These are phyloP conservation scores for Jasminum sambac DNA, from an alignment of 257 asterid species.

Conservation along the genomic window DNA sequence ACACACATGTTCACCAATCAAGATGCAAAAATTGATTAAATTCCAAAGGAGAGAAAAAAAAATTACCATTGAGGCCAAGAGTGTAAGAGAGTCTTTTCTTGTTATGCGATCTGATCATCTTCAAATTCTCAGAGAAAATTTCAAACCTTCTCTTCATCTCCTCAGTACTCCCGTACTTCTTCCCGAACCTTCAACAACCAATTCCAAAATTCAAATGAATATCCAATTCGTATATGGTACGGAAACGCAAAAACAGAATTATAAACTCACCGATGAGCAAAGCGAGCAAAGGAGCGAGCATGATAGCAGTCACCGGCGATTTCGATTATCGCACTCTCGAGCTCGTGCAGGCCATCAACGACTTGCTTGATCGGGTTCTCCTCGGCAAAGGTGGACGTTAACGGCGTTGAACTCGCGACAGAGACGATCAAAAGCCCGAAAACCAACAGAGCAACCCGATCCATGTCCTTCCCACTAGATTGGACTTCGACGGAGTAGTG, in stretches of 20 bases:
- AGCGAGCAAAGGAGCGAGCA: constrained; percentile 81
- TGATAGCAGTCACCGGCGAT: constrained; percentile 64
- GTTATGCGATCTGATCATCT: constrained; percentile 81
- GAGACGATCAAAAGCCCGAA: constrained; percentile 43
- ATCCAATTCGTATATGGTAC: background rate
- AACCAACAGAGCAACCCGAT: constrained; percentile 38
- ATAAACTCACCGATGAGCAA: constrained; percentile 60
- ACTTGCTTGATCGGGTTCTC: constrained; percentile 92
- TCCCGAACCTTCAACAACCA: constrained; percentile 53
- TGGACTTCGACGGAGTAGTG: background rate
- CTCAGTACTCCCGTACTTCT: constrained; percentile 62
- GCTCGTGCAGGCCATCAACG: constrained; percentile 64
- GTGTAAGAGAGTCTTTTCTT: constrained; percentile 74
- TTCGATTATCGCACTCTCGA: constrained; percentile 53
- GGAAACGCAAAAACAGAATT: background rate
- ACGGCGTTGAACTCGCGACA: constrained; percentile 33
- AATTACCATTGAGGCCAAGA: constrained; percentile 71
- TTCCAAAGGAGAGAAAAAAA: background rate
- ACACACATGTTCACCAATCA: background rate
- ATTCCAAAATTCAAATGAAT: constrained; percentile 8
- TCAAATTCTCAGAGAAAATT: constrained; percentile 63
- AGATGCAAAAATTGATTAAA: background rate
- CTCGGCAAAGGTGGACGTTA: constrained; percentile 37
- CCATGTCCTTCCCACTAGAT: constrained; percentile 35
- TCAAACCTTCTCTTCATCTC: constrained; percentile 74